phyloP scores from a whole-genome alignment of 306 rosid genomes.

The Castanea crenata region DNA sequence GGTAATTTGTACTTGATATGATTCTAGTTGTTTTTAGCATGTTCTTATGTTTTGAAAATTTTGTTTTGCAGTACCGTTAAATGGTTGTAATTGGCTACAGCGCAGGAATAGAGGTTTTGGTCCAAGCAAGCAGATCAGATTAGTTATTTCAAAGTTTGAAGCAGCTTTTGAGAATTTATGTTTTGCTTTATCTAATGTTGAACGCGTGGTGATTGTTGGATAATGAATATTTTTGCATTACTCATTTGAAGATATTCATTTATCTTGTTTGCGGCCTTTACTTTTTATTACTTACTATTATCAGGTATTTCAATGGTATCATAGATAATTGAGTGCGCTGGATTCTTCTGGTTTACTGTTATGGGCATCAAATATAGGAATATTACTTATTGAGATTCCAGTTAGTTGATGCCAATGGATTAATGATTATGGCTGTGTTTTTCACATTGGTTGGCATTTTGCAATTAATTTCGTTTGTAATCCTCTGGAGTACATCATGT shows the following conservation, averaged over 20 bases:
- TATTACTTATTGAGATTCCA: neutral
- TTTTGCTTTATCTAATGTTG: conserved; percentile 23
- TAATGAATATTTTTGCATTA: conserved; percentile 10
- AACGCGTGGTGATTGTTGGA: conserved; percentile 22
- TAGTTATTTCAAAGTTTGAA: conserved; percentile 18
- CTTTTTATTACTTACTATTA: neutral
- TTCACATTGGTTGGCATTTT: no score
- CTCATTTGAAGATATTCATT: neutral
- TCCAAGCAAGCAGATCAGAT: conserved; percentile 5
- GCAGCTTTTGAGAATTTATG: conserved; percentile 19
- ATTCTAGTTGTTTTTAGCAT: neutral
- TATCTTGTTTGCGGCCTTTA: neutral
- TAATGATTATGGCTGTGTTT: no score
- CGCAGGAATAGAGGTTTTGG: conserved; percentile 3
- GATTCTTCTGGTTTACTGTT: no score
- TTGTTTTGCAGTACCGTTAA: conserved; percentile 72
- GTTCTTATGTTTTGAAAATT: neutral
- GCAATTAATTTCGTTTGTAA: no score
- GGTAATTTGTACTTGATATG: neutral
- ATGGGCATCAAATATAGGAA: no score
- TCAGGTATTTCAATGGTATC: neutral
- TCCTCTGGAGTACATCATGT: no score
- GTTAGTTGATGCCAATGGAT: neutral
- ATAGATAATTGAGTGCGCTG: no score
- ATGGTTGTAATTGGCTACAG: neutral